Evolutionary conservation across 2,329 filamentous ascomycete genomes (phyloP).

Genomic region (Trichoderma guizhouense): DNA sequence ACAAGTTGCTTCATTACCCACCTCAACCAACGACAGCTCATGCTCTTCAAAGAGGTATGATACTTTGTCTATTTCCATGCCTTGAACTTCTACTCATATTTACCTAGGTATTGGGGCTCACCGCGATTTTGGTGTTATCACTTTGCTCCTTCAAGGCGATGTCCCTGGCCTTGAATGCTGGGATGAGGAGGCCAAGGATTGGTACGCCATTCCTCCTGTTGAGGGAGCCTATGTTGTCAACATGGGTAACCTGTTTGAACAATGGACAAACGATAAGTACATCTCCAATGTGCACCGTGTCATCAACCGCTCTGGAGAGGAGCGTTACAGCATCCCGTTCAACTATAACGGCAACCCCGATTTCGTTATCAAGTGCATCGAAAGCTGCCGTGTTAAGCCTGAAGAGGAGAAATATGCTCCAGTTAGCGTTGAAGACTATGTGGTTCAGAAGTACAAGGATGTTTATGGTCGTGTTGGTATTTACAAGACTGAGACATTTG

Average conservation of each 20-base stretch:
- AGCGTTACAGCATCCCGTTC: too few relatives aligned
- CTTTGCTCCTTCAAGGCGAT: too few relatives aligned
- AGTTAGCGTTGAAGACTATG: slow-evolving; percentile 15
- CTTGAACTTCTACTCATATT: too few relatives aligned
- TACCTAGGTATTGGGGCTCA: too few relatives aligned
- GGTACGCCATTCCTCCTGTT: background rate
- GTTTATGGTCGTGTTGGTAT: slow-evolving; percentile 9
- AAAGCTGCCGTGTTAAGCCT: slow-evolving; percentile 4
- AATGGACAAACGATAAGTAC: slow-evolving; percentile 17
- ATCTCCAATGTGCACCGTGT: slow-evolving; percentile 15
- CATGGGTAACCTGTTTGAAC: slow-evolving; percentile 11
- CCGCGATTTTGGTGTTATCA: too few relatives aligned
- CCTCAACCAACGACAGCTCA: too few relatives aligned
- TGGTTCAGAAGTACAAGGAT: background rate
- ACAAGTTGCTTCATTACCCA: too few relatives aligned
- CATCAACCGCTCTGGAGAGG: slow-evolving; percentile 4
- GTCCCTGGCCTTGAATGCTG: too few relatives aligned
- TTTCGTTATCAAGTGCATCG: slow-evolving; percentile 3
- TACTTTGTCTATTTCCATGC: too few relatives aligned
- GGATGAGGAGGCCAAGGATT: background rate
- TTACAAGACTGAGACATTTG: background rate
- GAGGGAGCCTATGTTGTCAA: slow-evolving; percentile 17
- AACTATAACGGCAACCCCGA: too few relatives aligned
- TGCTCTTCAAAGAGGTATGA: too few relatives aligned
- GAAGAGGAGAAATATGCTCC: slow-evolving; percentile 18